Base-by-base conservation (phyloP, 768 basidiomycete species). In the Suillus placidus region DNA sequence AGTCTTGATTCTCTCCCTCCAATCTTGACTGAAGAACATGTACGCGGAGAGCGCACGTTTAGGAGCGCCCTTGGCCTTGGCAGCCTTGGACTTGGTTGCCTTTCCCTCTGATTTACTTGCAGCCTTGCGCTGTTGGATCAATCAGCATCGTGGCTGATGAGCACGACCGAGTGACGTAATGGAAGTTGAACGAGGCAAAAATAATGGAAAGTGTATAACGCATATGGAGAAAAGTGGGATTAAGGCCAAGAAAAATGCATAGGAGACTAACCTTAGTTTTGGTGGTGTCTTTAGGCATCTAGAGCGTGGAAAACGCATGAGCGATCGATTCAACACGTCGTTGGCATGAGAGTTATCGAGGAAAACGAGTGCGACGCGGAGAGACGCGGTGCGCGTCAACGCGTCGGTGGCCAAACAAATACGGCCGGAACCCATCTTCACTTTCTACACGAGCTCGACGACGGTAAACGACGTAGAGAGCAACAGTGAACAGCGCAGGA, bases 21-120 rank as follows among this genome's bases (percentile, higher is more conserved):
- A 92, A 78, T 95, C 96, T 78, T 95, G 93, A 72, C 88, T 90
- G 85, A 98, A 99, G 91, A 95, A 95, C 97, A 99, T 97, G 83
- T 97, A 99, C 47, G 97, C 95, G 37, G 95, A 97, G 55, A 97
- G 85, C 0, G 94, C 92, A 62, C 95, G 88, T 82, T 98, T 97
- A 67, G 94, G 95, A 0, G 75, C 76, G 18, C 76, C 76, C 69
- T 77, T 77, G 54, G 90, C 87, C 78, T 91, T 91, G 77, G 94
- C 89, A 80, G 93, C 94, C 80, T 91, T 88, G 66, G 78, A 77
- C 74, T 88, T 88, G 69, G 83, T 69, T 30, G 68, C 66, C 67
- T 77, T 77, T 9, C 70, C 74, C 71, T 90, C 89, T 30, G 84
- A 82, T 80, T 91, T 91, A 72, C 88, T 87, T 62, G 86, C 87